phyloP scores from a whole-genome alignment of 2,329 filamentous ascomycete genomes.

The Phaeosphaeria sp. region DNA sequence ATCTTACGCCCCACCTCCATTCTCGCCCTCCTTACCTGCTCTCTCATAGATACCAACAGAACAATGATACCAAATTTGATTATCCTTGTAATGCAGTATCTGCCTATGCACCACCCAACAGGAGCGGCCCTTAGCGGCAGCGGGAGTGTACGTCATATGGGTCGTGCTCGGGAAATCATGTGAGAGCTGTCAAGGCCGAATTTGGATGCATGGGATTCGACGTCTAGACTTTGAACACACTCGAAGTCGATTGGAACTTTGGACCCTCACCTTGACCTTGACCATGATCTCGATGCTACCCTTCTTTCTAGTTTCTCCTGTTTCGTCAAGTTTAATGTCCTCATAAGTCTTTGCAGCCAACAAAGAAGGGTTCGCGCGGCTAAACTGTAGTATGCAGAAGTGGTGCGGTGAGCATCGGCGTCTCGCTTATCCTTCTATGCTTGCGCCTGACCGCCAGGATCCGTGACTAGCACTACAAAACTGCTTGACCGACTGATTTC shows the following conservation, averaged over 20 bases:
- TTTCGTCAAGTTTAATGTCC: too few species aligned
- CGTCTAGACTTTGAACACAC: too few species aligned
- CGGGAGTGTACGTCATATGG: not conserved
- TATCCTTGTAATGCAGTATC: not conserved
- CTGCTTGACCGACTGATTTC: constrained; percentile 19
- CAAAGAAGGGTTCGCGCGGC: too few species aligned
- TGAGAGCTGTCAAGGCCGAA: not conserved
- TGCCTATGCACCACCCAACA: not conserved
- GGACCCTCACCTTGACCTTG: too few species aligned
- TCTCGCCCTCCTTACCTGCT: constrained; percentile 13
- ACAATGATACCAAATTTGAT: constrained; percentile 9
- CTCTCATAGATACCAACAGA: constrained; percentile 17
- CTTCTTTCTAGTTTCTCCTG: too few species aligned
- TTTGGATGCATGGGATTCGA: not conserved
- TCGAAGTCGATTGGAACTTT: too few species aligned
- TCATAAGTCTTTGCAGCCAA: not conserved
- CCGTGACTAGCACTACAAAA: constrained; percentile 2
- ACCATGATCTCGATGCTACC: too few species aligned
- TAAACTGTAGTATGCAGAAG: too few species aligned
- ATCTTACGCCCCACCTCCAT: constrained; percentile 10
- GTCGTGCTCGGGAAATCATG: not conserved
- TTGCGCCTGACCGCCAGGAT: constrained; percentile 15
- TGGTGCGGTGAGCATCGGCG: constrained; percentile 26
- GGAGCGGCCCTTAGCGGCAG: too few species aligned
- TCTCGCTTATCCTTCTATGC: constrained; percentile 25